phyloP scores from a whole-genome alignment of 1,284 basidiomycete genomes.

The Apiotrichum porosum region DNA sequence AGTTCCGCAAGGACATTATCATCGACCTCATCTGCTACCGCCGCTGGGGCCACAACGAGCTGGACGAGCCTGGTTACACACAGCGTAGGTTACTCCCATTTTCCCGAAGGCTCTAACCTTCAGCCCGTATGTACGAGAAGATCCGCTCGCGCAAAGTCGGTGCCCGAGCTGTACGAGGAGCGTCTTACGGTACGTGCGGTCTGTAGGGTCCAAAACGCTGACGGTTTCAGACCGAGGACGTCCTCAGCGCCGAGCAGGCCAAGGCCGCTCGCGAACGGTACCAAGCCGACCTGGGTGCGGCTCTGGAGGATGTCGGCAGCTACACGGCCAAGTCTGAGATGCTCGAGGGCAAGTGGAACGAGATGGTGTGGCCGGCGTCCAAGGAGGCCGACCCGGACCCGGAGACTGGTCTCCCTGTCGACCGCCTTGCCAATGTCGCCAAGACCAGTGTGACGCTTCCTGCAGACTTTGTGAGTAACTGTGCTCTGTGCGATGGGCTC shows the following conservation, averaged over 20 bases:
- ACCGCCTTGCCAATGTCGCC: conserved; percentile 58
- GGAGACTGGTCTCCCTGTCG: conserved; percentile 62
- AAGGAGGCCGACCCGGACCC: conserved; percentile 56
- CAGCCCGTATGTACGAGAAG: conserved; percentile 74
- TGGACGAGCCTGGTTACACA: conserved; percentile 85
- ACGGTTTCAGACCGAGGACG: conserved; percentile 59
- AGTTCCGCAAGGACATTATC: conserved; percentile 81
- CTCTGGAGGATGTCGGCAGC: conserved; percentile 53
- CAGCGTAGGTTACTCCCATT: conserved; percentile 52
- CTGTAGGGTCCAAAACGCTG: neutral
- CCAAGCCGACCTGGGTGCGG: conserved; percentile 59
- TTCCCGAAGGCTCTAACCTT: conserved; percentile 4
- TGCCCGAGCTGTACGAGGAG: conserved; percentile 75
- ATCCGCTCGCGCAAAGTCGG: conserved; percentile 68
- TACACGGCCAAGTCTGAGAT: conserved; percentile 56
- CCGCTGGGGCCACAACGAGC: conserved; percentile 78
- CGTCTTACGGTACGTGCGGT: conserved; percentile 59
- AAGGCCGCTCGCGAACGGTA: conserved; percentile 56
- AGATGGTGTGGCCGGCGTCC: conserved; percentile 66
- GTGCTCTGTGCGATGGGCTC: too few relatives aligned
- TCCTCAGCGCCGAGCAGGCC: conserved; percentile 56
- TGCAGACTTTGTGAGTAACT: conserved; percentile 62
- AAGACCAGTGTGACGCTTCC: conserved; percentile 67
- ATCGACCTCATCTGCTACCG: conserved; percentile 83
- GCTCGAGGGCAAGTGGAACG: conserved; percentile 60